These are phyloP conservation scores for Gentiana straminea DNA, from an alignment of 257 asterid species.

Conservation along the genomic window DNA sequence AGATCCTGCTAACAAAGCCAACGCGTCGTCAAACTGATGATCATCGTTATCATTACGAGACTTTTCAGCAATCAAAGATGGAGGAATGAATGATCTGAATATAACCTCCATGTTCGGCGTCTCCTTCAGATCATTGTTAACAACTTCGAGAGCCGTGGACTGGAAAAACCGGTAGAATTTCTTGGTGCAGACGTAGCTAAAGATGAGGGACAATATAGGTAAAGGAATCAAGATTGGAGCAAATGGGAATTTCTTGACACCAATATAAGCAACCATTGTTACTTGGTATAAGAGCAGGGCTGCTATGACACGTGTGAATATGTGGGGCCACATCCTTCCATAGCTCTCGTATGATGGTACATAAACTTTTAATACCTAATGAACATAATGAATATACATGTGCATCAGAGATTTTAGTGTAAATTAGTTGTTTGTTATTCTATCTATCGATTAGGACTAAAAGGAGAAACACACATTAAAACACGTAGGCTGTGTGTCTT, in stretches of 20 bases:
- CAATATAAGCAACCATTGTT: constrained; percentile 73
- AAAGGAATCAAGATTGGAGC: constrained; percentile 50
- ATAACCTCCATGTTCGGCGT: constrained; percentile 53
- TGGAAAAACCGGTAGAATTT: constrained; percentile 59
- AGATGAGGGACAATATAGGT: constrained; percentile 41
- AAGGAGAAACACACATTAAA: too few species aligned
- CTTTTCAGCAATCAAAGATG: constrained; percentile 57
- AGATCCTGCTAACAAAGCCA: constrained; percentile 44
- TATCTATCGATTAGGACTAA: too few species aligned
- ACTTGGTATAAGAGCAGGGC: constrained; percentile 52
- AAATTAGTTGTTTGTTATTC: too few species aligned
- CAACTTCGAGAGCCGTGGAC: constrained; percentile 62
- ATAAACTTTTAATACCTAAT: constrained; percentile 74
- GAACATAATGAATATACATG: too few species aligned
- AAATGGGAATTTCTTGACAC: constrained; percentile 33
- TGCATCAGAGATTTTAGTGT: too few species aligned
- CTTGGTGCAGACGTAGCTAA: constrained; percentile 27
- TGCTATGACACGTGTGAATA: constrained; percentile 52
- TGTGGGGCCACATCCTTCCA: constrained; percentile 92
- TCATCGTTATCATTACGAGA: constrained; percentile 19
- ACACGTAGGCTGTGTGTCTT: too few species aligned
- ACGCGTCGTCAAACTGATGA: constrained; percentile 59
- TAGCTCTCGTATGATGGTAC: constrained; percentile 75
- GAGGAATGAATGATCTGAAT: constrained; percentile 59
- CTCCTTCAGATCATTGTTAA: constrained; percentile 52